A percentile compares a stretch with the other conserved stretches of the same genome.
These are phyloP conservation scores for Alnus glutinosa DNA, from an alignment of 306 rosid genomes.

Conservation along the genomic window DNA sequence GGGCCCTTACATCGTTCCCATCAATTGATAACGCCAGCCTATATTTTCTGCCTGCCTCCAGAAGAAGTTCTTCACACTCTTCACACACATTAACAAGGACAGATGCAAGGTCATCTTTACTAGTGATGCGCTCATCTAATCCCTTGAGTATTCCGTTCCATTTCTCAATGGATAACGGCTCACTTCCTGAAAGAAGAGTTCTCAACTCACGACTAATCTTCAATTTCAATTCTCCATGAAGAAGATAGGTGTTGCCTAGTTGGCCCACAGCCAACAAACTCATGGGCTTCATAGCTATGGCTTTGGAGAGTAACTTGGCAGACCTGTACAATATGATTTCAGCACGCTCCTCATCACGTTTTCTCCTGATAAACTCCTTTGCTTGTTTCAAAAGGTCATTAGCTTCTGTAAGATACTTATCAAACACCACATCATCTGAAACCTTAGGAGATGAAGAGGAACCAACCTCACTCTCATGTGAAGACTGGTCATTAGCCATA, in stretches of 20 bases:
- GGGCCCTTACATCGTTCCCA: constrained; percentile 72
- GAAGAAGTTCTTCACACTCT: constrained; percentile 87
- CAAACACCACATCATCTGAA: constrained; percentile 73
- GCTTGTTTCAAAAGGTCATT: constrained; percentile 70
- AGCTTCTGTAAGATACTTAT: constrained; percentile 74
- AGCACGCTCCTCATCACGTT: constrained; percentile 56
- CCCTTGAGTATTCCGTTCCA: constrained; percentile 46
- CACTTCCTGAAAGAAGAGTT: constrained; percentile 56
- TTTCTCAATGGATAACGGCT: constrained; percentile 41
- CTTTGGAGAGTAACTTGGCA: constrained; percentile 74
- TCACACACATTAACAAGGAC: constrained; percentile 74
- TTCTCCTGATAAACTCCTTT: constrained; percentile 58
- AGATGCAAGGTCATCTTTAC: constrained; percentile 61
- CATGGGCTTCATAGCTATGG: constrained; percentile 79
- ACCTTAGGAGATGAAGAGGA: constrained; percentile 50
- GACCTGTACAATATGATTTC: constrained; percentile 72
- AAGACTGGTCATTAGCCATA: constrained; percentile 37
- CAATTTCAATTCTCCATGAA: constrained; percentile 91
- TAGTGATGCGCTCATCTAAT: constrained; percentile 42
- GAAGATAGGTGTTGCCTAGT: constrained; percentile 86
- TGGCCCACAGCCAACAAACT: constrained; percentile 95
- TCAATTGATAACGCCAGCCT: constrained; percentile 89
- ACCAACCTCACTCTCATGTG: constrained; percentile 43
- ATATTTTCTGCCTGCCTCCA: constrained; percentile 93
- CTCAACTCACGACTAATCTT: constrained; percentile 82